Evolutionary conservation across 2,329 filamentous ascomycete genomes (phyloP).

Genomic region (Microdochium paspali): DNA sequence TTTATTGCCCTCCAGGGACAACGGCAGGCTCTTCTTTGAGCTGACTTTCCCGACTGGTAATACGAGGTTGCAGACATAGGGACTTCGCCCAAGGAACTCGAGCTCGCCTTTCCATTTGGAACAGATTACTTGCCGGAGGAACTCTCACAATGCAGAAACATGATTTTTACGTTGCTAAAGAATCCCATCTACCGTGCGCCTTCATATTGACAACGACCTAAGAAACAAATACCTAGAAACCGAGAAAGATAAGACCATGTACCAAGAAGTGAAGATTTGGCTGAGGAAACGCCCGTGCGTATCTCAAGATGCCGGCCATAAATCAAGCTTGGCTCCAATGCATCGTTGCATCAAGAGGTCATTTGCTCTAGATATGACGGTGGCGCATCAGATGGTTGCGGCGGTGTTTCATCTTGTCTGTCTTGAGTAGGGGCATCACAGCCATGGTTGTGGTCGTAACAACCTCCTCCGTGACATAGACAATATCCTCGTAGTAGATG

Average conservation of each 20-base stretch:
- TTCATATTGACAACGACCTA: background rate
- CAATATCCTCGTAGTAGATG: conserved; percentile 43
- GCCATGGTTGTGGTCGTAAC: conserved; percentile 31
- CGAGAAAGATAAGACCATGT: background rate
- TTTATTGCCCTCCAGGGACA: no score
- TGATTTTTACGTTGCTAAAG: background rate
- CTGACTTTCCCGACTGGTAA: no score
- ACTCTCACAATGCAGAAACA: background rate
- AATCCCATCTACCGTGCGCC: background rate
- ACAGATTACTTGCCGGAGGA: background rate
- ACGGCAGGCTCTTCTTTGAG: no score
- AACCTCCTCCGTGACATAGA: conserved; percentile 39
- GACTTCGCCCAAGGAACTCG: no score
- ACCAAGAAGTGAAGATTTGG: background rate
- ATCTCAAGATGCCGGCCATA: background rate
- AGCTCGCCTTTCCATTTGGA: background rate
- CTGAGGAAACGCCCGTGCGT: background rate
- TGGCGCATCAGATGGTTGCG: conserved; percentile 30
- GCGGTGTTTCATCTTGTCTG: conserved; percentile 14
- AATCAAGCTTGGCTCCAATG: background rate
- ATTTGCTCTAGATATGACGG: conserved; percentile 15
- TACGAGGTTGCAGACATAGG: no score
- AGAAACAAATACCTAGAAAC: background rate
- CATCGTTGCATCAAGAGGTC: background rate
- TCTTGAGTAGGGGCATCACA: conserved; percentile 18